Conservation (phyloP, 208 protist species). For the Trypanosoma cruzi region DNA sequence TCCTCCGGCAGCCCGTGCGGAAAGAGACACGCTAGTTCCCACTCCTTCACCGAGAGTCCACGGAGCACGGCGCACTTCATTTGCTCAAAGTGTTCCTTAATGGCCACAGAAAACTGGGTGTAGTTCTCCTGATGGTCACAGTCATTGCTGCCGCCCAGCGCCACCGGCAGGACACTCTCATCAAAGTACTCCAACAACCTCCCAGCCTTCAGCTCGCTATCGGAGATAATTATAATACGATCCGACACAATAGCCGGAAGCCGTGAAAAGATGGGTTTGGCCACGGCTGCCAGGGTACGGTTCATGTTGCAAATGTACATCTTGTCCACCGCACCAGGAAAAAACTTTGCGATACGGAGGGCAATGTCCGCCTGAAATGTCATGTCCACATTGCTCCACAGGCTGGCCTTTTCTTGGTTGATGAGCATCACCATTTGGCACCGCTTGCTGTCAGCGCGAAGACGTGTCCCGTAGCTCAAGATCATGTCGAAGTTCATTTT, state of each 20-base stretch:
- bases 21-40: slow-evolving; percentile 32
- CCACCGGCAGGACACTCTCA: slow-evolving; percentile 30
- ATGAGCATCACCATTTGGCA: slow-evolving; percentile 32
- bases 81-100: slow-evolving; percentile 29
- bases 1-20: slow-evolving; percentile 15
- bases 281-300: slow-evolving; percentile 12
- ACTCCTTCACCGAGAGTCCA: slow-evolving; percentile 39
- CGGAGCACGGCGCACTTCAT: slow-evolving; percentile 19
- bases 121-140: slow-evolving; percentile 25
- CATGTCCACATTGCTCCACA: slow-evolving; percentile 35
- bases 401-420: slow-evolving; percentile 34
- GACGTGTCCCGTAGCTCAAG: slow-evolving; percentile 26
- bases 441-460: slow-evolving; percentile 25
- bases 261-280: slow-evolving; percentile 24
- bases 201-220: slow-evolving; percentile 22
- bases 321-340: slow-evolving; percentile 20
- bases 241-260: slow-evolving; percentile 24
- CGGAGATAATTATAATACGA: slow-evolving; percentile 27
- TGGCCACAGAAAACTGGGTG: slow-evolving; percentile 13
- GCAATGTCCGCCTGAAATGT: slow-evolving; percentile 31
- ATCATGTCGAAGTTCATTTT: slow-evolving; percentile 31
- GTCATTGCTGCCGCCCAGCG: slow-evolving; percentile 31
- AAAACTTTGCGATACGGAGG: slow-evolving; percentile 29
- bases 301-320: slow-evolving; percentile 31
- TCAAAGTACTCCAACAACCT: slow-evolving; percentile 33